These are phyloP conservation scores for Pharus latifolius DNA, from an alignment of 176 grass and related monocot species.

Conservation along the genomic window DNA sequence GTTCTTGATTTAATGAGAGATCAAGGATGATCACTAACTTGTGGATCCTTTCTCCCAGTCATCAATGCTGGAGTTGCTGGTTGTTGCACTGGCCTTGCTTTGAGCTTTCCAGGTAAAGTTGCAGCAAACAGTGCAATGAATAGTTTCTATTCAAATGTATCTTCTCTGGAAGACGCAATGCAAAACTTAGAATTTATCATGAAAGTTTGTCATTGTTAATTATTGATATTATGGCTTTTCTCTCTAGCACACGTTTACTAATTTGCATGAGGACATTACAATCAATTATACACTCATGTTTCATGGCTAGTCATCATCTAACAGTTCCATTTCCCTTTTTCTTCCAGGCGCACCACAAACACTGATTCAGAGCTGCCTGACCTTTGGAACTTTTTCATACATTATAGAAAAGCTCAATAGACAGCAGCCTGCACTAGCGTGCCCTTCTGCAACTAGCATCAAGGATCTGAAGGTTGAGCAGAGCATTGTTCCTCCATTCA, in stretches of 20 bases:
- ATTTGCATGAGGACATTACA: background rate
- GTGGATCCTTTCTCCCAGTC: constrained; percentile 27
- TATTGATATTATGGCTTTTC: background rate
- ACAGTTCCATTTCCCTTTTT: background rate
- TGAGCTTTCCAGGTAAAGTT: constrained; percentile 72
- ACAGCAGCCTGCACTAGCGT: constrained; percentile 51
- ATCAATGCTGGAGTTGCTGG: constrained; percentile 78
- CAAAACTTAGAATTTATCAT: background rate
- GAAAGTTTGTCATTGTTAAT: background rate
- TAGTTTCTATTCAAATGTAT: background rate
- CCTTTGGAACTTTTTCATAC: constrained; percentile 72
- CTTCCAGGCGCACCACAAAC: constrained; percentile 56
- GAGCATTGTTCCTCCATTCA: constrained; percentile 55
- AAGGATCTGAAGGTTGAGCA: background rate
- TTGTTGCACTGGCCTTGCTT: constrained; percentile 73
- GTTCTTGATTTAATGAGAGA: background rate
- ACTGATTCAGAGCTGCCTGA: constrained; percentile 68
- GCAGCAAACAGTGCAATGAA: background rate
- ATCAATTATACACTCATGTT: background rate
- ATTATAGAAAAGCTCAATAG: constrained; percentile 69
- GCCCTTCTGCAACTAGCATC: background rate
- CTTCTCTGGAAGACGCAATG: background rate
- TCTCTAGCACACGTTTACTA: background rate
- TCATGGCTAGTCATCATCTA: background rate
- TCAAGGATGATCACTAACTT: background rate